Evolutionary conservation across 2,329 filamentous ascomycete genomes (phyloP), one percentile per base, ranked within the genome.

Genomic region (Monilinia vaccinii-corymbosi): DNA sequence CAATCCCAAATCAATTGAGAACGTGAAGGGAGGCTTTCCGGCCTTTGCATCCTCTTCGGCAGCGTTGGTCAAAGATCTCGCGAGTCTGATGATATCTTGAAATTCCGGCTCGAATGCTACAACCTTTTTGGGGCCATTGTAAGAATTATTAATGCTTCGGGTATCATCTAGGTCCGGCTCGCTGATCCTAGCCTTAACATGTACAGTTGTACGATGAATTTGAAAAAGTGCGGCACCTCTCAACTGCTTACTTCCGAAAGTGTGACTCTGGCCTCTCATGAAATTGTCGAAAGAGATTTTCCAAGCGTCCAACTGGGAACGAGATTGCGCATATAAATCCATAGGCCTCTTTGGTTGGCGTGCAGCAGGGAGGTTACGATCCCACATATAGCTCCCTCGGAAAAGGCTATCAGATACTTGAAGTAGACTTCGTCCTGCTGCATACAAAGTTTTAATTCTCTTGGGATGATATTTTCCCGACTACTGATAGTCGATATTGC

Each of bases 221-320:
- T 70, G 70, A 1, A 70, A 64, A 4, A 71, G 62, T 18, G 68
- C 67, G 10, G 69, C 68, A 4, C 68, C 68, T 4, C 68, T 66
- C 28, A 71, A 56, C 53, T 70, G 62, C 53, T 62, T 68, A 42
- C 65, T 63, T 23, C 51, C 64, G 14, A 70, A 62, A 6, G 52
- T 44, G 4, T 46, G 45, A 25, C 60, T 65, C 38, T 70, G 63
- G 10, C 48, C 40, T n/a, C 56, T 51, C 64, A 71, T 67, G 45
- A 70, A 69, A 10, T 61, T 65, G 14, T 69, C 65, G 44, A 68
- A 71, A 1, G 67, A 60, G 4, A n/a, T 11, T 32, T 66, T 69
- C 68, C 68, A 70, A 9, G 58, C 42, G 10, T 42, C 11, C 13
- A 68, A 56, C 32, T 61, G 56, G 10, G 44, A 11, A 9, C 40